A percentile compares a stretch with the other conserved stretches of the same genome.
These are phyloP conservation scores for Pyricularia pennisetigena DNA, from an alignment of 2,329 filamentous ascomycete species.

Conservation along the genomic window DNA sequence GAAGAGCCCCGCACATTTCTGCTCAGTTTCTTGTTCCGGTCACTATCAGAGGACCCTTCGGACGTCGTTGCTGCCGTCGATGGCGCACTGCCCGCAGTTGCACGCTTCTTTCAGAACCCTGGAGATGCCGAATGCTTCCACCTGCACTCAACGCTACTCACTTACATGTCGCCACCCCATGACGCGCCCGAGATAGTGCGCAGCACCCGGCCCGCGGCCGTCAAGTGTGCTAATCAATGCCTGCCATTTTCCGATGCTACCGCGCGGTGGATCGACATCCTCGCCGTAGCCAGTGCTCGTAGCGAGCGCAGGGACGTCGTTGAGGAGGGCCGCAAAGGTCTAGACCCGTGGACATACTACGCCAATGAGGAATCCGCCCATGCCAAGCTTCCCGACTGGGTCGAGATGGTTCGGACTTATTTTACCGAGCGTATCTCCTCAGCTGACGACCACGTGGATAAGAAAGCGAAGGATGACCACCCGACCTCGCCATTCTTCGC, in stretches of 20 bases:
- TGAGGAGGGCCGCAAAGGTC: slow-evolving; percentile 81
- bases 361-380: slow-evolving; percentile 31
- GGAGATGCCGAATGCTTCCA: slow-evolving; percentile 18
- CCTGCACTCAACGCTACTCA: slow-evolving; percentile 49
- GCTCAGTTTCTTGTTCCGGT: slow-evolving; percentile 70
- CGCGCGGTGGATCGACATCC: slow-evolving; percentile 79
- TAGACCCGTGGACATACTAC: slow-evolving; percentile 55
- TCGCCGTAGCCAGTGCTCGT: slow-evolving; percentile 59
- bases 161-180: slow-evolving; percentile 50
- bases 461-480: neutral
- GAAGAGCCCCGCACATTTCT: slow-evolving; percentile 33
- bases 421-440: slow-evolving; percentile 29
- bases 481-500: slow-evolving; percentile 18
- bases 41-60: slow-evolving; percentile 69
- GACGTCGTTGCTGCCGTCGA: slow-evolving; percentile 82
- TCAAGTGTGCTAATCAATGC: slow-evolving; percentile 85
- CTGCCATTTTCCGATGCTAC: slow-evolving; percentile 69
- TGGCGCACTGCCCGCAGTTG: slow-evolving; percentile 71
- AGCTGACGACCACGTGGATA: neutral
- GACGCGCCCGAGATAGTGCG: slow-evolving; percentile 41
- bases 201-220: slow-evolving; percentile 70
- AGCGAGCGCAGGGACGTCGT: slow-evolving; percentile 71
- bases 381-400: slow-evolving; percentile 38
- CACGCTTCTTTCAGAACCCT: slow-evolving; percentile 26
- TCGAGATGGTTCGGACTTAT: slow-evolving; percentile 36